phyloP scores from a whole-genome alignment of 2,329 filamentous ascomycete genomes.

The Zasmidium cellare region DNA sequence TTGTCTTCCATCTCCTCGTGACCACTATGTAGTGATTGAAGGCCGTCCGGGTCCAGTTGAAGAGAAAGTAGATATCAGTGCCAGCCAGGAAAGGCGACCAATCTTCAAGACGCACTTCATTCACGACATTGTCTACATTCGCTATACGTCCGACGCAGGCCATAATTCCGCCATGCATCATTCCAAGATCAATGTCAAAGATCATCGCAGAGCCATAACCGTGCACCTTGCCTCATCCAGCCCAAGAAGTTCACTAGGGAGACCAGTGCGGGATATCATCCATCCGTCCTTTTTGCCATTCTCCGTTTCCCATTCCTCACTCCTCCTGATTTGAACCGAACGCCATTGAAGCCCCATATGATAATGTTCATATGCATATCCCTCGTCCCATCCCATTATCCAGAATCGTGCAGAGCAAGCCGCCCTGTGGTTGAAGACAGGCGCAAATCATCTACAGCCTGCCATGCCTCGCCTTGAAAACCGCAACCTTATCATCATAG shows the following conservation, averaged over 20 bases:
- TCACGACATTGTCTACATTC: neutral
- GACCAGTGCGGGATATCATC: neutral
- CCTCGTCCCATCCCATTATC: neutral
- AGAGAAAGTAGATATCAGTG: no score
- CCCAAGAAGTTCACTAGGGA: no score
- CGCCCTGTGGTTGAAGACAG: no score
- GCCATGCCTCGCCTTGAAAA: slow-evolving; percentile 75
- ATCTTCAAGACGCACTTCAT: neutral
- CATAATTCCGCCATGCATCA: neutral
- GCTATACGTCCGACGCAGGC: neutral
- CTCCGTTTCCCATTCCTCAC: neutral
- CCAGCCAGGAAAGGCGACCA: neutral
- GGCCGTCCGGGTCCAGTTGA: neutral
- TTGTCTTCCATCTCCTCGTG: neutral
- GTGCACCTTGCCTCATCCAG: no score
- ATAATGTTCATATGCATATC: neutral
- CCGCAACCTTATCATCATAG: slow-evolving; percentile 79
- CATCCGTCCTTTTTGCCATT: neutral
- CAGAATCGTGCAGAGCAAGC: no score
- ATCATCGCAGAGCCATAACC: no score
- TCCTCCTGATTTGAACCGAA: neutral
- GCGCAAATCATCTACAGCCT: slow-evolving; percentile 36
- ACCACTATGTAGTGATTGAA: no score
- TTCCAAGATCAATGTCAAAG: neutral
- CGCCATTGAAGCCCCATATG: neutral